Evolutionary conservation across 1,284 basidiomycete species (phyloP).

Genomic region (Tilletia horrida): DNA sequence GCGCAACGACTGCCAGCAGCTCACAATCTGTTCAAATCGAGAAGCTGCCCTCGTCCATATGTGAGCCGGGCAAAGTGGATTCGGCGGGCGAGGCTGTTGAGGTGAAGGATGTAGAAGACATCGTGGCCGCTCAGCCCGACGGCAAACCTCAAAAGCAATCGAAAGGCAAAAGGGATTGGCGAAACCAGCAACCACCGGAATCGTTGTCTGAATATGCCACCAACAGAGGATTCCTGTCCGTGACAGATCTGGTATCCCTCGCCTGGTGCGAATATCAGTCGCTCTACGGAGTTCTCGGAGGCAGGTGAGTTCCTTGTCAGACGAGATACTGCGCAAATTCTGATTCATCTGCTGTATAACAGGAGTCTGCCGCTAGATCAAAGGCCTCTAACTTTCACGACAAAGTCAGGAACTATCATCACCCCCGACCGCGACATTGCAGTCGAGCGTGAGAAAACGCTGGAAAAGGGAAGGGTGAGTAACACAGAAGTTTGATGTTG

Average conservation of each 20-base stretch:
- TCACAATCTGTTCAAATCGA: too few species aligned
- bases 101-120: background rate
- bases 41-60: too few species aligned
- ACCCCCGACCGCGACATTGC: constrained; percentile 27
- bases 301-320: background rate
- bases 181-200: background rate
- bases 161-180: background rate
- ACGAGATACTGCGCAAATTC: background rate
- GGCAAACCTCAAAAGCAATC: too few species aligned
- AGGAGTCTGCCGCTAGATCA: constrained; percentile 35
- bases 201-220: constrained; percentile 1
- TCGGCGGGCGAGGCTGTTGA: background rate
- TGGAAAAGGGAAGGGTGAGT: constrained; percentile 23
- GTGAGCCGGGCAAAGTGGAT: too few species aligned
- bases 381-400: constrained; percentile 39
- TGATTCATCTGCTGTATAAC: background rate
- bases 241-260: constrained; percentile 48
- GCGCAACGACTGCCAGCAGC: too few species aligned
- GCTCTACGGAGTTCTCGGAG: constrained; percentile 39
- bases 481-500: background rate
- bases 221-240: constrained; percentile 28
- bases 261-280: constrained; percentile 50
- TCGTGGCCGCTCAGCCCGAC: background rate
- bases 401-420: constrained; percentile 32
- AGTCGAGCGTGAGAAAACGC: constrained; percentile 29